Base-by-base conservation (phyloP, 2,329 filamentous ascomycete species). In the Drechslerella dactyloides region DNA sequence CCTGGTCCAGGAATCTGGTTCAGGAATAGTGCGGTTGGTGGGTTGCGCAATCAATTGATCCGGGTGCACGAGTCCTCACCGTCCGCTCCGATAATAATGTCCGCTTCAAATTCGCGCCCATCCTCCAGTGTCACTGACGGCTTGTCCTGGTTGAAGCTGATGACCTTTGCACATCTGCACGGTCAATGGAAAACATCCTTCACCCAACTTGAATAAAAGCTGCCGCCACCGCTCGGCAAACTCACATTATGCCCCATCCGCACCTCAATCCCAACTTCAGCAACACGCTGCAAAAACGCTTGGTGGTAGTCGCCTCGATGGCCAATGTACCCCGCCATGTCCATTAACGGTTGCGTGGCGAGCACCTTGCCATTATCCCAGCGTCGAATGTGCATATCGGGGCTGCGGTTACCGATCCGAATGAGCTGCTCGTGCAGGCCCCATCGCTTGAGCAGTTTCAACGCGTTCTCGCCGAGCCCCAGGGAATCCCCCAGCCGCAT, bases 41-140 rank as follows among this genome's bases (percentile, higher is more conserved):
- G 1, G 40, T 24, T 13, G 30, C 21, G 33, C 13, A 23, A 35
- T 35, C 27, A 15, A n/a, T 10, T 19, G 19, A 24, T 17, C 15
- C 21, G 24, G 13, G 30, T 17, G 13, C 17, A 59, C 56, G 52
- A 13, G 33, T 7, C 19, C 52, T 48, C 53, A 75, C 76, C 81
- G 76, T 85, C 84, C 24, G 82, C 83, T 2, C 82, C 84, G 4
- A 85, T 77, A 1, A 85, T 80, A 0, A 85, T 74, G 74, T 85
- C 83, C 0, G 81, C 83, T 1, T 74, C 59, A 66, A 82, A 79
- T 21, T 78, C 77, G 5, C 76, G 75, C 2, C 80, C 80, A 59
- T 80, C 79, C 2, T 76, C 77, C 15, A 82, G 78, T 0, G 69
- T 76, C 6, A 82, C 73, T 10, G 75, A 78, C 1, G 78, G 79